These are phyloP conservation scores for Logfia minima DNA, from an alignment of 129 eudicot species.

Conservation along the genomic window DNA sequence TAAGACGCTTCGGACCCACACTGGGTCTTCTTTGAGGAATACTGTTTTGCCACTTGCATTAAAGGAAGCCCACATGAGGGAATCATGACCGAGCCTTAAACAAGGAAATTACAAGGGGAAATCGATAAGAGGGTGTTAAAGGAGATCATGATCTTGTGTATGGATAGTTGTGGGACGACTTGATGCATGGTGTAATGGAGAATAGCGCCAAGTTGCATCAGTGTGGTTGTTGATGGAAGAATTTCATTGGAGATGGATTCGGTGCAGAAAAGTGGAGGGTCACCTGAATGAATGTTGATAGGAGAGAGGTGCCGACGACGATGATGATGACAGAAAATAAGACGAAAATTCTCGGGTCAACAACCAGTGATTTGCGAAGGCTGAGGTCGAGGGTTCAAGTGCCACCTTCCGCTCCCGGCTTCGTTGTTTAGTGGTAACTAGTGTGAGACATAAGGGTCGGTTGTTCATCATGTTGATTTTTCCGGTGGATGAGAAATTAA, in stretches of 20 bases:
- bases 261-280: slow-evolving; percentile 38
- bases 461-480: slow-evolving; percentile 17
- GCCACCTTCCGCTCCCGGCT: no score
- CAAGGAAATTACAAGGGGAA: slow-evolving; percentile 62
- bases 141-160: slow-evolving; percentile 46
- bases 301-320: no score
- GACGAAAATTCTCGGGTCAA: slow-evolving; percentile 21
- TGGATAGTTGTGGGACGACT: slow-evolving; percentile 55
- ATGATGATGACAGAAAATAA: no score
- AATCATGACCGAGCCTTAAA: slow-evolving; percentile 84
- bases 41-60: slow-evolving; percentile 71
- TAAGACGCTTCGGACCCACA: slow-evolving; percentile 55
- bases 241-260: slow-evolving; percentile 19
- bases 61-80: slow-evolving; percentile 83
- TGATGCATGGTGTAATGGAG: slow-evolving; percentile 68
- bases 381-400: no score
- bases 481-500: neutral
- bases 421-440: no score
- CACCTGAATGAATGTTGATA: no score
- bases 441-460: no score
- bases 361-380: no score
- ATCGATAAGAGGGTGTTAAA: no score
- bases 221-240: slow-evolving; percentile 31
- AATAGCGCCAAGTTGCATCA: slow-evolving; percentile 47
- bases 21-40: slow-evolving; percentile 80